phyloP scores from a whole-genome alignment of 495 filamentous ascomycete genomes.

The Aspergillus egyptiacus region DNA sequence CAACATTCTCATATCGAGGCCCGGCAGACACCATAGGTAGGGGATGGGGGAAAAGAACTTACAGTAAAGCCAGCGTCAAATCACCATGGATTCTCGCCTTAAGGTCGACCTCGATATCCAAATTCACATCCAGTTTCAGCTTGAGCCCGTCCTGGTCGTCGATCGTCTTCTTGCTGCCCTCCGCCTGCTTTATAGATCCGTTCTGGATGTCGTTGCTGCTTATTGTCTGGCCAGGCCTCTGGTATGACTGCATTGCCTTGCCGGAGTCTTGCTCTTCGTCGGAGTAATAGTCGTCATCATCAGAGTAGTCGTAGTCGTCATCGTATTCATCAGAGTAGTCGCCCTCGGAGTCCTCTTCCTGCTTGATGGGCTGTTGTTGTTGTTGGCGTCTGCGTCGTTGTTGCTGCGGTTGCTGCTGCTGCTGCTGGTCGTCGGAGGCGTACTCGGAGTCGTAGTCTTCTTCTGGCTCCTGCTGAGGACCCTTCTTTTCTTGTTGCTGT shows the following conservation, averaged over 20 bases:
- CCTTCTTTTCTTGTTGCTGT: conserved; percentile 32
- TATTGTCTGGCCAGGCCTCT: conserved; percentile 15
- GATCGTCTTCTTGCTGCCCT: conserved; percentile 24
- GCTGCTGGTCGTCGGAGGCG: conserved; percentile 26
- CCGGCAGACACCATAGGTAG: background rate
- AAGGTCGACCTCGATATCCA: conserved; percentile 81
- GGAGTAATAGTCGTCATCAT: conserved; percentile 22
- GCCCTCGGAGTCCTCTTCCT: conserved; percentile 46
- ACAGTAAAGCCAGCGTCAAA: conserved; percentile 79
- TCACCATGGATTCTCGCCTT: conserved; percentile 91
- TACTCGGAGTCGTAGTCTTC: conserved; percentile 35
- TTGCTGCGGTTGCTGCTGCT: conserved; percentile 28
- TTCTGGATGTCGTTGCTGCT: conserved; percentile 18
- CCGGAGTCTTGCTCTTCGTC: conserved; percentile 18
- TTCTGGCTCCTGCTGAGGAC: conserved; percentile 34
- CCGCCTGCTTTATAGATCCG: conserved; percentile 30
- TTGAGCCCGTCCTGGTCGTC: conserved; percentile 52
- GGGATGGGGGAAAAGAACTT: conserved; percentile 35
- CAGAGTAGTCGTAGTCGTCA: conserved; percentile 23
- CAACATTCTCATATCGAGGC: too few relatives aligned
- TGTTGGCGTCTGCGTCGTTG: conserved; percentile 39
- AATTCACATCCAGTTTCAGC: conserved; percentile 74
- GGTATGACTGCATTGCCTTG: conserved; percentile 44
- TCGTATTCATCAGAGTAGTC: conserved; percentile 38
- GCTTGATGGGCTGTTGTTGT: conserved; percentile 19